Evolutionary conservation across 78 protist genomes (phyloP).

Genomic region (Corallochytrium limacisporum): DNA sequence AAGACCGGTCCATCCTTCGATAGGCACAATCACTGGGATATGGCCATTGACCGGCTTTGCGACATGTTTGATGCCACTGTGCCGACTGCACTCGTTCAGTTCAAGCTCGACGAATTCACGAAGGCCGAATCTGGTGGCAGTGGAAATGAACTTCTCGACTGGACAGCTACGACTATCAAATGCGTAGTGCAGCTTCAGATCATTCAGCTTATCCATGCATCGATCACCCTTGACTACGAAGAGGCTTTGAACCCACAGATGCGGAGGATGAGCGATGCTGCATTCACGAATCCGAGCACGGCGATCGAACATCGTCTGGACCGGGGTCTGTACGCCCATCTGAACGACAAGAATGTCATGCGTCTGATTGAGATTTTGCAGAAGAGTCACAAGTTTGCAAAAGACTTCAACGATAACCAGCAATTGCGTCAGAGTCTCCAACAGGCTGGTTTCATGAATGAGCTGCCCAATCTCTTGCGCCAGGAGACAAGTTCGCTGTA

Average conservation of each 20-base stretch:
- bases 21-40: background rate
- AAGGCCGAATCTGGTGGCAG: too few species aligned
- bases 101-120: too few species aligned
- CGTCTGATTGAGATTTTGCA: background rate
- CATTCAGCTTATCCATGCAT: conserved; percentile 10
- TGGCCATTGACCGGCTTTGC: too few species aligned
- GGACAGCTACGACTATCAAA: too few species aligned
- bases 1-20: background rate
- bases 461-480: conserved; percentile 3
- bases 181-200: conserved; percentile 18
- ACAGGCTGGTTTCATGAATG: conserved; percentile 13
- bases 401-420: background rate
- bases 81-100: background rate
- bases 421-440: background rate
- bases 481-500: background rate
- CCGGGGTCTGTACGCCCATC: background rate
- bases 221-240: too few species aligned
- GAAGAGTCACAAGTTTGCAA: conserved; percentile 3
- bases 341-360: background rate
- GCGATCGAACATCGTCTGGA: background rate
- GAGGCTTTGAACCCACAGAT: background rate
- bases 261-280: background rate
- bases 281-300: background rate
- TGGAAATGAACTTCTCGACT: too few species aligned
- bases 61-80: background rate